Percentiles rank a stretch among this genome's conserved stretches.
Conservation (phyloP, 1,284 basidiomycete genomes). For the Boletus mariae region DNA sequence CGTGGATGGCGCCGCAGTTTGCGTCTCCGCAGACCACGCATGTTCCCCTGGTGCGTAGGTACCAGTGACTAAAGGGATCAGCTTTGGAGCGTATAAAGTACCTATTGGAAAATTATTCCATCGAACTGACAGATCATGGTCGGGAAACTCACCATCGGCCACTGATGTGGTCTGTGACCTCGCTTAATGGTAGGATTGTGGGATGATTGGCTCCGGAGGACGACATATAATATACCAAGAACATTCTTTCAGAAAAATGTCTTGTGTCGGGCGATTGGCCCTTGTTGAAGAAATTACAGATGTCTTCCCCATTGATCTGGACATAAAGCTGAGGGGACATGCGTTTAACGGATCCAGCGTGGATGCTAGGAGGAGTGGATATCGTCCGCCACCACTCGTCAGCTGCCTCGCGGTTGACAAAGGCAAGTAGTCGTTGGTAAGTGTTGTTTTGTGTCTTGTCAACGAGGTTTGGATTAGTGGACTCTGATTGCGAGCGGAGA, state of each 20-base stretch:
- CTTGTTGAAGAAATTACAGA: background rate
- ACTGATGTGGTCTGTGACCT: slow-evolving; percentile 2
- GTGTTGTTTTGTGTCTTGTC: no score
- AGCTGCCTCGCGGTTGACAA: background rate
- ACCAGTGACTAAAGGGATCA: slow-evolving; percentile 1
- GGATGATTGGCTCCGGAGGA: no score
- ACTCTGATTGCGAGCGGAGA: no score
- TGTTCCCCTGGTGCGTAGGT: background rate
- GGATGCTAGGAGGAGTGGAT: background rate
- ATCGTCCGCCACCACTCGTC: background rate
- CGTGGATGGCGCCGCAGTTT: background rate
- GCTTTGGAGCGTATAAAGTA: slow-evolving; percentile 1
- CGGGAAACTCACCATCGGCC: slow-evolving; percentile 1
- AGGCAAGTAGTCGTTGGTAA: no score
- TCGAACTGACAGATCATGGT: background rate
- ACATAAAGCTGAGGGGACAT: background rate
- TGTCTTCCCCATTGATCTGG: background rate
- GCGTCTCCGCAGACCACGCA: background rate
- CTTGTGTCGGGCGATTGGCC: no score
- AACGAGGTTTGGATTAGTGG: no score
- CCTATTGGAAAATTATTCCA: background rate
- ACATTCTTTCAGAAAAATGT: background rate
- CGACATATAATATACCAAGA: no score
- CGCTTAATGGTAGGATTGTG: background rate
- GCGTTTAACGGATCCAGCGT: background rate